A percentile compares a stretch with the other conserved stretches of the same genome.
phyloP scores from a whole-genome alignment of 192 early-diverging fungal species.

The Backusella psychrophila region DNA sequence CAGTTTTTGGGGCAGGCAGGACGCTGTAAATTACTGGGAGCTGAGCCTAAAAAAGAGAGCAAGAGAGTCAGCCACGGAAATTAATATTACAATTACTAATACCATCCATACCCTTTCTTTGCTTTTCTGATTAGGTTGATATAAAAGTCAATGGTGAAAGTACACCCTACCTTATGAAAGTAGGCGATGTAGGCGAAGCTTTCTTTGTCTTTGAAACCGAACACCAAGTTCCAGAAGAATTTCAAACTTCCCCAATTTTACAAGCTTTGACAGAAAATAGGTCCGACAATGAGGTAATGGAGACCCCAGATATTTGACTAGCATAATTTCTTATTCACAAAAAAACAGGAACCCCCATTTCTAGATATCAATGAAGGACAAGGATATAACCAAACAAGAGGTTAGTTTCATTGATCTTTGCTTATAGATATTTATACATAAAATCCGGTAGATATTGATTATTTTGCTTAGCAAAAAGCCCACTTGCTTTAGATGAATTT shows the following conservation, averaged over 20 bases:
- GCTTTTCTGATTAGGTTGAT: slow-evolving; percentile 55
- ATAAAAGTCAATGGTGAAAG: slow-evolving; percentile 80
- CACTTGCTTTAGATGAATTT: slow-evolving; percentile 12
- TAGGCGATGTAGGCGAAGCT: slow-evolving; percentile 95
- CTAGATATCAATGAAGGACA: slow-evolving; percentile 33
- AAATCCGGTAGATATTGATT: neutral
- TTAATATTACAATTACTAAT: neutral
- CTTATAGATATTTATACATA: neutral
- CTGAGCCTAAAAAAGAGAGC: neutral
- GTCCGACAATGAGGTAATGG: slow-evolving; percentile 29
- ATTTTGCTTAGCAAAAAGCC: neutral
- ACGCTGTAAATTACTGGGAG: neutral
- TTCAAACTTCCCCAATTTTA: slow-evolving; percentile 90
- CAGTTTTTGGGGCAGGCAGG: slow-evolving; percentile 5
- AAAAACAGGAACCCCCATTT: slow-evolving; percentile 31
- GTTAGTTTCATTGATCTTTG: neutral
- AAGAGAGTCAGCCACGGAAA: neutral
- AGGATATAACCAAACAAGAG: slow-evolving; percentile 3
- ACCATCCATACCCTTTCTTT: neutral
- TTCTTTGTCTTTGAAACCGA: slow-evolving; percentile 97
- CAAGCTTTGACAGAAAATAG: slow-evolving; percentile 41
- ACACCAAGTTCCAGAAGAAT: slow-evolving; percentile 84
- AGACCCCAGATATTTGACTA: slow-evolving; percentile 4
- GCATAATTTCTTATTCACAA: neutral
- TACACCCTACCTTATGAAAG: slow-evolving; percentile 89